A percentile compares a stretch with the other conserved stretches of the same genome.
These are phyloP conservation scores for Hymenoscyphus repandus DNA, from an alignment of 2,329 filamentous ascomycete species.

Conservation along the genomic window DNA sequence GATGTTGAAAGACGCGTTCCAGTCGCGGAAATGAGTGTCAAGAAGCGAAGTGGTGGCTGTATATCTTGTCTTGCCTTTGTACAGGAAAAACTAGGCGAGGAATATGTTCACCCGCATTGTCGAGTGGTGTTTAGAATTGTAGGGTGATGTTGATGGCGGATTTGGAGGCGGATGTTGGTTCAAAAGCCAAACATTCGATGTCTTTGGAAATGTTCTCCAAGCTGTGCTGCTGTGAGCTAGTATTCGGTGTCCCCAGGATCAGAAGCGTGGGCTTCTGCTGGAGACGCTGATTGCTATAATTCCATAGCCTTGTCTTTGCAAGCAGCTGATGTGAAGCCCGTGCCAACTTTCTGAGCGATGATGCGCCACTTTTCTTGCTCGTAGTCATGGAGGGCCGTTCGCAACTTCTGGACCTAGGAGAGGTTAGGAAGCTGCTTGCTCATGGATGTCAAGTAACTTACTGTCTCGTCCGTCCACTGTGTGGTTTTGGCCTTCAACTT, in stretches of 20 bases:
- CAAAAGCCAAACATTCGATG: conserved; percentile 14
- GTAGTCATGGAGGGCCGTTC: conserved; percentile 73
- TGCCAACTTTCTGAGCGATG: conserved; percentile 84
- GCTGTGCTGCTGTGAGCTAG: conserved; percentile 21
- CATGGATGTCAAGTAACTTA: conserved; percentile 41
- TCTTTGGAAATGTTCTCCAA: conserved; percentile 12
- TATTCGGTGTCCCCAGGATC: conserved; percentile 32
- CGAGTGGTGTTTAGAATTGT: conserved; percentile 1
- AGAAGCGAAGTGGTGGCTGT: conserved; percentile 9
- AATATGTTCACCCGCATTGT: conserved; percentile 12
- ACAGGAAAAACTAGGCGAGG: conserved; percentile 9
- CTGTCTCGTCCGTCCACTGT: conserved; percentile 89
- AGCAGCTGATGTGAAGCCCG: conserved; percentile 79
- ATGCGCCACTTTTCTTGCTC: conserved; percentile 92
- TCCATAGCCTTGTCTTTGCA: conserved; percentile 60
- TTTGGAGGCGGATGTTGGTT: conserved; percentile 18
- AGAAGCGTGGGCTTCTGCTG: conserved; percentile 31
- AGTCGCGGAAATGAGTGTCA: conserved; percentile 18
- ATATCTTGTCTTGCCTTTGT: conserved; percentile 1
- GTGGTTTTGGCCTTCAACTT: conserved; percentile 93
- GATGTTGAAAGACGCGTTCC: conserved; percentile 16
- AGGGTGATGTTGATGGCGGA: conserved; percentile 12
- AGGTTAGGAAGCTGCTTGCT: conserved; percentile 15
- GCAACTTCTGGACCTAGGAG: conserved; percentile 68
- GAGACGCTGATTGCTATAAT: conserved; percentile 33